These are phyloP conservation scores for Diatrype stigma DNA, from an alignment of 2,329 filamentous ascomycete genomes.

Conservation along the genomic window DNA sequence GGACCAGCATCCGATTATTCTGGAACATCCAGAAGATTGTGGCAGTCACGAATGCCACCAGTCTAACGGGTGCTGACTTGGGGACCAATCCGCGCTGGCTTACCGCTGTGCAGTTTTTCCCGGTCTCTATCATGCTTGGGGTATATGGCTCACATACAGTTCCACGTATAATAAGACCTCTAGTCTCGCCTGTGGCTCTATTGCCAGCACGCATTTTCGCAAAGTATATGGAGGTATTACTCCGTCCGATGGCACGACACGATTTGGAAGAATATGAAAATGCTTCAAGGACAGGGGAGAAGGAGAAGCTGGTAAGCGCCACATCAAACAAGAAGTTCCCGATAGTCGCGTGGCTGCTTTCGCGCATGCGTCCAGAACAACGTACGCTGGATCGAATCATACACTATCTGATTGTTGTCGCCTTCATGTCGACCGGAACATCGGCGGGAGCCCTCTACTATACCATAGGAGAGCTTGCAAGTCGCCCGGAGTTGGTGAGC, in stretches of 20 bases:
- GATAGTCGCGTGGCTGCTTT: slow-evolving; percentile 5
- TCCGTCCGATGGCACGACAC: slow-evolving; percentile 4
- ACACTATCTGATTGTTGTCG: slow-evolving; percentile 9
- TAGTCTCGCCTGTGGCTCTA: slow-evolving; percentile 4
- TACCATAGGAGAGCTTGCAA: slow-evolving; percentile 8
- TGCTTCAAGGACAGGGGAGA: background rate
- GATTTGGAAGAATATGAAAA: slow-evolving; percentile 5
- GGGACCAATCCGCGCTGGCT: slow-evolving; percentile 9
- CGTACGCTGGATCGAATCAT: slow-evolving; percentile 1
- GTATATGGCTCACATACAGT: slow-evolving; percentile 3
- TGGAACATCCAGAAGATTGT: slow-evolving; percentile 9
- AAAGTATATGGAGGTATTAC: slow-evolving; percentile 8
- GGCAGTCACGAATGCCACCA: slow-evolving; percentile 5
- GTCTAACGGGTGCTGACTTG: slow-evolving; percentile 7
- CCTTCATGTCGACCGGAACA: slow-evolving; percentile 11
- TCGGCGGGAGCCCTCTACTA: slow-evolving; percentile 7
- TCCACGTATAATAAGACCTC: slow-evolving; percentile 5
- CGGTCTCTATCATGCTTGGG: slow-evolving; percentile 3
- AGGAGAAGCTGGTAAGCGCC: slow-evolving; percentile 2
- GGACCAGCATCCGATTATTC: slow-evolving; percentile 8
- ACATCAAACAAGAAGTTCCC: slow-evolving; percentile 5
- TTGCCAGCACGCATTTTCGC: slow-evolving; percentile 6
- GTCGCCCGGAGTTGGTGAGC: slow-evolving; percentile 4
- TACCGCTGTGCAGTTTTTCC: slow-evolving; percentile 2
- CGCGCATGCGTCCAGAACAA: slow-evolving; percentile 5